These are phyloP conservation scores for Hamiltosporidium magnivora DNA, from an alignment of 371 early-diverging fungal species.

Conservation along the genomic window DNA sequence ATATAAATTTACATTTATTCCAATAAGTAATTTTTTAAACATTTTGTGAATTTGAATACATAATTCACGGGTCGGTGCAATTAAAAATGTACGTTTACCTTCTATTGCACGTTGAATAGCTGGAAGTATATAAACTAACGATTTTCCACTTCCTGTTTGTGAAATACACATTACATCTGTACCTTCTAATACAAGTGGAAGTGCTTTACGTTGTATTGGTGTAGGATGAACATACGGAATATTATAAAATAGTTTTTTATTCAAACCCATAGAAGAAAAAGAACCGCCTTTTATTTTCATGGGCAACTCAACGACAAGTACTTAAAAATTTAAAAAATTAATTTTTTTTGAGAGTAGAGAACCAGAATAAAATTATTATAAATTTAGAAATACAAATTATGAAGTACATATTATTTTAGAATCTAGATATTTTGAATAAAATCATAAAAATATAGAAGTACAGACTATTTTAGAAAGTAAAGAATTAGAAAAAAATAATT, in stretches of 20 bases:
- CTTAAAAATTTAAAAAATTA: too few relatives aligned
- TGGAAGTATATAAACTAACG: slow-evolving; percentile 83
- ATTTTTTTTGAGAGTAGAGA: too few relatives aligned
- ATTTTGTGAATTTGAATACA: slow-evolving; percentile 43
- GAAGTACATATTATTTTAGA: too few relatives aligned
- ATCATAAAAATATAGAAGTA: too few relatives aligned
- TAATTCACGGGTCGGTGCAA: slow-evolving; percentile 55
- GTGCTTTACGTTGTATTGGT: slow-evolving; percentile 91
- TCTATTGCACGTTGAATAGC: slow-evolving; percentile 83
- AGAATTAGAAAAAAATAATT: too few relatives aligned
- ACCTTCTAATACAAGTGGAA: slow-evolving; percentile 93
- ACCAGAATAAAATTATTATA: too few relatives aligned
- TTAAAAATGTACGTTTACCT: slow-evolving; percentile 66
- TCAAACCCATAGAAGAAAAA: slow-evolving; percentile 47
- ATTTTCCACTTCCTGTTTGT: slow-evolving; percentile 94
- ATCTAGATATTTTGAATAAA: too few relatives aligned
- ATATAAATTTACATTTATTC: neutral
- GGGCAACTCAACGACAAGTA: neutral
- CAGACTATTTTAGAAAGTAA: too few relatives aligned
- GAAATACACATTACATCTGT: slow-evolving; percentile 94
- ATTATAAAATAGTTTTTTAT: slow-evolving; percentile 25
- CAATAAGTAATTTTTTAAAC: neutral
- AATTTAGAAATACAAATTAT: too few relatives aligned
- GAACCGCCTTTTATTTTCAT: slow-evolving; percentile 39
- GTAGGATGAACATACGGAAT: slow-evolving; percentile 70